Base-by-base conservation (phyloP, 1,284 basidiomycete species). In the Apiotrichum montevideense region DNA sequence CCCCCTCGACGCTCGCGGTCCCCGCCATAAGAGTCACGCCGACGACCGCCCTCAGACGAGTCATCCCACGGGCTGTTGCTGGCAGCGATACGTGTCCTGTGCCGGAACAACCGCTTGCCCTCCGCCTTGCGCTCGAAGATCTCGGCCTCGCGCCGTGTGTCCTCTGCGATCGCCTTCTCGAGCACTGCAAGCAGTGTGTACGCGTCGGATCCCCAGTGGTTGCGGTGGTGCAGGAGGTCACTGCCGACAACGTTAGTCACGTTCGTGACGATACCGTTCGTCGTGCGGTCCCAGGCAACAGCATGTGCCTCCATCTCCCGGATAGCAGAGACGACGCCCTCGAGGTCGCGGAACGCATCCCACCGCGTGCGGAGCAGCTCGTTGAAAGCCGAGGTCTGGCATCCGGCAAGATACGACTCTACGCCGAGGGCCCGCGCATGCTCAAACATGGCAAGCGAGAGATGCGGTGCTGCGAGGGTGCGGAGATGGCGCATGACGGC, bases 231-330 rank as follows among this genome's bases (percentile, higher is more conserved):
- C n/a, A 46, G 35, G 1, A 46, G 29, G 11, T 61, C 52, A 34
- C 51, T 49, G 21, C 56, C 57, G 14, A 87, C 81, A 57, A 87
- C 82, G 46, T 81, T 76, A n/a, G 87, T 80, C 35, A 90, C 77
- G n/a, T 65, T 78, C 57, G 86, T 85, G n/a, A 85, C 80, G 21
- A 89, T 68, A 35, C 75, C 74, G 13, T 81, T 79, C 6, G 89
- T 91, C 41, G 75, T 77, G 11, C 68, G 71, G 67, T 92, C 85
- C 50, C 83, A 77, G 46, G 79, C 79, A 10, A 94, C 83, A 6
- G 85, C 88, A 63, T 90, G 89, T 40, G 83, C 80, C 29, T 78
- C 74, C 91, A 94, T 94, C 75, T 94, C 91, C 58, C 84, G 81
- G 5, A 92, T 75, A 14, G 85, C 83, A 32, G 82, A 81, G 52